Percentiles rank a stretch among this genome's conserved stretches.
These are phyloP conservation scores for Gentiana dahurica DNA, from an alignment of 257 asterid species.

Conservation along the genomic window DNA sequence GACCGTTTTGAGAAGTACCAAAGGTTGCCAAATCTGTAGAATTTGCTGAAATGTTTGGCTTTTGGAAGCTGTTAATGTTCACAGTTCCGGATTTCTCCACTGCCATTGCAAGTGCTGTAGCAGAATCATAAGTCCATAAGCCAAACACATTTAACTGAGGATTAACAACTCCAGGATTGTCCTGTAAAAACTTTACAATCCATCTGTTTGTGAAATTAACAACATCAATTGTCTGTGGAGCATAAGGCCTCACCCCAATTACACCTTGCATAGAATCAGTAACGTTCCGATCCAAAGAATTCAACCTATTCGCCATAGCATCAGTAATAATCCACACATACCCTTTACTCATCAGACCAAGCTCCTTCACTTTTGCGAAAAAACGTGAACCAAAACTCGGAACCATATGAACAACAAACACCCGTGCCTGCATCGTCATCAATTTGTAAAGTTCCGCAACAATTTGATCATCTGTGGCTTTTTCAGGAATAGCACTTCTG, in stretches of 20 bases:
- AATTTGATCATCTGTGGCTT: constrained; percentile 26
- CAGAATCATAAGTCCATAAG: constrained; percentile 40
- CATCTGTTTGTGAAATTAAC: constrained; percentile 5
- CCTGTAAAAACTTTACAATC: background rate
- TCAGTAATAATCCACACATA: constrained; percentile 36
- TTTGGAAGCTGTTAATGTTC: constrained; percentile 6
- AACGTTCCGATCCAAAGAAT: constrained; percentile 11
- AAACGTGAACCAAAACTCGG: constrained; percentile 16
- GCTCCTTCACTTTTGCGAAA: constrained; percentile 21
- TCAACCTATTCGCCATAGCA: constrained; percentile 17
- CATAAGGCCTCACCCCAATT: constrained; percentile 29
- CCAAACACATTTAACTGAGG: constrained; percentile 19
- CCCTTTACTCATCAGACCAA: constrained; percentile 37
- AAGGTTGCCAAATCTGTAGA: too few relatives aligned
- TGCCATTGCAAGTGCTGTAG: constrained; percentile 43
- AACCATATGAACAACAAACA: constrained; percentile 29
- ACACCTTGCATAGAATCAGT: constrained; percentile 42
- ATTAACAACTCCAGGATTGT: constrained; percentile 6
- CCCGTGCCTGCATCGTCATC: constrained; percentile 34
- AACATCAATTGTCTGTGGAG: constrained; percentile 16
- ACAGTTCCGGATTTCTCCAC: constrained; percentile 20
- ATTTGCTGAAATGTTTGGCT: constrained; percentile 6
- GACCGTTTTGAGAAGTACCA: too few relatives aligned
- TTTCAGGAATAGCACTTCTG: constrained; percentile 26
- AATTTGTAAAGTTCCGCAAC: constrained; percentile 26